These are phyloP conservation scores for Acacia pycnantha DNA, from an alignment of 331 rosid genomes.

Conservation along the genomic window DNA sequence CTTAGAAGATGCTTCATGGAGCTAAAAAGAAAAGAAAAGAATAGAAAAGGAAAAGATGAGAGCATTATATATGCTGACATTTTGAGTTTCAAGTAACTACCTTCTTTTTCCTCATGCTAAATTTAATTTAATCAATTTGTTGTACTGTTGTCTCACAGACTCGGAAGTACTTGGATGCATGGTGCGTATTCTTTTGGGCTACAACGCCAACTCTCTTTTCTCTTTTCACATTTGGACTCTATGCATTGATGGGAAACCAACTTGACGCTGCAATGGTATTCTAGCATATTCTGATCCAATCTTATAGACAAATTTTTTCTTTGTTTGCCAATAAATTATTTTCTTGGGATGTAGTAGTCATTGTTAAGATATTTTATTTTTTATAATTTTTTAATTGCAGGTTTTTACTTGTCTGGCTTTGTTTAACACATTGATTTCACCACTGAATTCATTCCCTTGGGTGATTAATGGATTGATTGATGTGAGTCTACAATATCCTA, in stretches of 20 bases:
- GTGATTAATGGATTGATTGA: constrained; percentile 97
- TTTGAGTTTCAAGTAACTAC: constrained; percentile 17
- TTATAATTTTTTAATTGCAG: constrained; percentile 48
- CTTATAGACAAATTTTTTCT: constrained; percentile 13
- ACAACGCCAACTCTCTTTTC: constrained; percentile 94
- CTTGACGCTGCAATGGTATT: constrained; percentile 97
- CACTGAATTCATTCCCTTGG: constrained; percentile 97
- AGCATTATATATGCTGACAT: constrained; percentile 10
- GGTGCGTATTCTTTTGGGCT: constrained; percentile 99
- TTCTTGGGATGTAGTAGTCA: neutral
- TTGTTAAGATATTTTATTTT: constrained; percentile 33
- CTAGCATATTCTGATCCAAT: constrained; percentile 21
- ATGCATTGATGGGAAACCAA: constrained; percentile 79
- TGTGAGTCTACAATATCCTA: constrained; percentile 52
- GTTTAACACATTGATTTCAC: constrained; percentile 86
- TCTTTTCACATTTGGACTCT: constrained; percentile 91
- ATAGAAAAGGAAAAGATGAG: neutral
- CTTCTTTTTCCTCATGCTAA: constrained; percentile 17
- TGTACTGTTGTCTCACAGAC: constrained; percentile 51
- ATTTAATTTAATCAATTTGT: constrained; percentile 24
- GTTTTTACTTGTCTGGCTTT: constrained; percentile 98
- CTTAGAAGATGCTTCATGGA: neutral
- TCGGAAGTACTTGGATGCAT: constrained; percentile 94
- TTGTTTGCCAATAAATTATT: constrained; percentile 18
- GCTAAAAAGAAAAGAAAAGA: neutral